Base-by-base conservation (phyloP, 208 protist species). In the Spongospora subterranea region DNA sequence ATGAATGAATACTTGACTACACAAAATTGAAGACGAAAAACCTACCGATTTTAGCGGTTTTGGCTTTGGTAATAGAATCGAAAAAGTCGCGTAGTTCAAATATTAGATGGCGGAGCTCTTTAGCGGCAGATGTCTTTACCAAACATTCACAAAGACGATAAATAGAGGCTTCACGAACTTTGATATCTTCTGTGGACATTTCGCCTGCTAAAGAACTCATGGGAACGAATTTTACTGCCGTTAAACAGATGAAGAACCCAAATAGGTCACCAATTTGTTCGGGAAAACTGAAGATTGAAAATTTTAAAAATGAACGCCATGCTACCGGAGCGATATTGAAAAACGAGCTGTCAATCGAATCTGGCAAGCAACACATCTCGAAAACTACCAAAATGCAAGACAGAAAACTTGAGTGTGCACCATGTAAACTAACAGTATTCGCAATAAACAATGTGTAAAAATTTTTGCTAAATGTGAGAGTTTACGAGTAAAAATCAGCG, bases 21-120 rank as follows among this genome's bases (percentile, higher is more conserved):
- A 45, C 71, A 82, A 82, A 82, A 82, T n/a, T n/a, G 76, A 24
- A 24, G 11, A 64, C 50, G 38, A 53, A 0, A 32, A 38, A 13
- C 77, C 0, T 91, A 95, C 94, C 95, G 35, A 96, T 95, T 91
- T 96, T 96, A 1, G 95, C 95, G 0, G 95, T 96, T 91, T 95
- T 94, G 43, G 95, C 95, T 90, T 96, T 96, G 53, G 95, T 91
- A n/a, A 96, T 94, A 45, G 71, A 88, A 13, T 92, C 91, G 90
- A 96, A 96, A 93, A 96, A 96, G 29, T 93, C 93, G 35, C 94
- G 93, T 65, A 95, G 91, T 45, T 76, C 41, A 43, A 89, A 90
- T 32, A 96, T 76, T 0, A 96, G 90, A 66, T 41, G 45, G 0
- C 46, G 60, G n/a, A 93, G 29, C 43, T 94, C 82, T 0, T 90